These are phyloP conservation scores for Torulaspora maleeae DNA, from an alignment of 805 yeast species.

Conservation along the genomic window DNA sequence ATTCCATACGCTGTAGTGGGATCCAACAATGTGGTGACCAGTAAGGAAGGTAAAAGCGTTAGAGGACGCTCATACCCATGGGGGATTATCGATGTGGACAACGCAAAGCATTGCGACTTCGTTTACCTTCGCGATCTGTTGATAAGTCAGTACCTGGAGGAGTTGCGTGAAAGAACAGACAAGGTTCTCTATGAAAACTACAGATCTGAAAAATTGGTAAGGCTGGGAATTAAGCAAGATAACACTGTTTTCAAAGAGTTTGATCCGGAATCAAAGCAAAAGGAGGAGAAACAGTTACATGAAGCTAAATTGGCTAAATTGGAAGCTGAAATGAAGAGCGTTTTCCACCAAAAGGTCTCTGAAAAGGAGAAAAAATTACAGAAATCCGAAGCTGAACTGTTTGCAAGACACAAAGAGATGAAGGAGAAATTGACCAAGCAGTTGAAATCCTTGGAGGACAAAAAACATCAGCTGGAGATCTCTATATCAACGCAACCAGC, in stretches of 20 bases:
- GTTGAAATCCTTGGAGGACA: conserved; percentile 84
- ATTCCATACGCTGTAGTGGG: conserved; percentile 95
- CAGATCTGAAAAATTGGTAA: conserved; percentile 73
- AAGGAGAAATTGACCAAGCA: conserved; percentile 89
- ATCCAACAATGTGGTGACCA: conserved; percentile 66
- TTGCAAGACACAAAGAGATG: conserved; percentile 94
- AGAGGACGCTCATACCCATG: conserved; percentile 95
- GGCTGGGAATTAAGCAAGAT: conserved; percentile 89
- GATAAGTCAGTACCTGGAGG: conserved; percentile 88
- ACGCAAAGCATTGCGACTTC: conserved; percentile 90
- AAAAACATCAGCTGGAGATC: conserved; percentile 70
- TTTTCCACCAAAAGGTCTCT: conserved; percentile 91
- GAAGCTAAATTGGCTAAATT: conserved; percentile 89
- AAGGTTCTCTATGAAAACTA: conserved; percentile 78
- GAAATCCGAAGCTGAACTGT: conserved; percentile 93
- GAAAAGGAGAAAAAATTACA: conserved; percentile 97
- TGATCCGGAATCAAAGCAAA: conserved; percentile 87
- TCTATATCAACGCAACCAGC: conserved; percentile 36
- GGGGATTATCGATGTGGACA: conserved; percentile 95
- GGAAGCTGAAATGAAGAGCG: conserved; percentile 95
- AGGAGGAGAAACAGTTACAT: conserved; percentile 88
- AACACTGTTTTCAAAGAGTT: conserved; percentile 88
- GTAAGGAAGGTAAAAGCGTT: conserved; percentile 69
- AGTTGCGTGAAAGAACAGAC: conserved; percentile 80
- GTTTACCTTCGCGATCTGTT: conserved; percentile 81